Conservation (phyloP, 768 basidiomycete genomes). For the Xerocomellus chrysenteron region DNA sequence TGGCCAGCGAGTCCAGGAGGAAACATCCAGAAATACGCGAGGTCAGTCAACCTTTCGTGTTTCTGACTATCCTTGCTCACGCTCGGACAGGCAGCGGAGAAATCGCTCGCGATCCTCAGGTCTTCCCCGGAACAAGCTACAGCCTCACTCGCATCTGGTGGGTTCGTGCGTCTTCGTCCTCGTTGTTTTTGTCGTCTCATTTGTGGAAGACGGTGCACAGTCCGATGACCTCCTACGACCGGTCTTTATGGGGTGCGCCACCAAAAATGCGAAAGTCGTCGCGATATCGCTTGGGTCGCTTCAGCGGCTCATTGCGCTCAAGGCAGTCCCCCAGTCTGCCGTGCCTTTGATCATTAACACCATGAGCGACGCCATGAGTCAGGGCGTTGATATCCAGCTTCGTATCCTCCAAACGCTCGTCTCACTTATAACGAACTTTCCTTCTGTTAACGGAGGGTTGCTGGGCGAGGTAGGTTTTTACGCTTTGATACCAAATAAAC, state of each 20-base stretch:
- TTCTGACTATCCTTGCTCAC: conserved; percentile 7
- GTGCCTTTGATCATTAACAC: conserved; percentile 80
- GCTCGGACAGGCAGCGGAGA: conserved; percentile 71
- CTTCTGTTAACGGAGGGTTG: conserved; percentile 72
- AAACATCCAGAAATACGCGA: conserved; percentile 94
- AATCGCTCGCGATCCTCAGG: conserved; percentile 75
- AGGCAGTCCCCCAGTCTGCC: conserved; percentile 77
- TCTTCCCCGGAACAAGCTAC: conserved; percentile 82
- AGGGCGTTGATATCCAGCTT: conserved; percentile 96
- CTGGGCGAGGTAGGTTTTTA: conserved; percentile 70
- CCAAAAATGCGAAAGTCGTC: conserved; percentile 91
- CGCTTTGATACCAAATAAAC: background rate
- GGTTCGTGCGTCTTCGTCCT: conserved; percentile 24
- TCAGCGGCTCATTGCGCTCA: conserved; percentile 84
- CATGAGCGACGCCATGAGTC: conserved; percentile 84
- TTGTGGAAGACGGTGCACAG: conserved; percentile 63
- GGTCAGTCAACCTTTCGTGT: conserved; percentile 43
- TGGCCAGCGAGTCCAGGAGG: conserved; percentile 84
- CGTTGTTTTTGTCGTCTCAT: conserved; percentile 10
- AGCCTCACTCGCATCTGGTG: conserved; percentile 70
- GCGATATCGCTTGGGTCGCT: conserved; percentile 89
- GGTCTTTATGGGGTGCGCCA: conserved; percentile 91
- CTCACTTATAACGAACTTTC: conserved; percentile 87
- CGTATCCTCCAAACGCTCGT: conserved; percentile 91
- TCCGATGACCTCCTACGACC: conserved; percentile 81